A percentile compares a stretch with the other conserved stretches of the same genome.
Evolutionary conservation across 805 yeast genomes (phyloP).

Genomic region (Jamesozyma piceae): DNA sequence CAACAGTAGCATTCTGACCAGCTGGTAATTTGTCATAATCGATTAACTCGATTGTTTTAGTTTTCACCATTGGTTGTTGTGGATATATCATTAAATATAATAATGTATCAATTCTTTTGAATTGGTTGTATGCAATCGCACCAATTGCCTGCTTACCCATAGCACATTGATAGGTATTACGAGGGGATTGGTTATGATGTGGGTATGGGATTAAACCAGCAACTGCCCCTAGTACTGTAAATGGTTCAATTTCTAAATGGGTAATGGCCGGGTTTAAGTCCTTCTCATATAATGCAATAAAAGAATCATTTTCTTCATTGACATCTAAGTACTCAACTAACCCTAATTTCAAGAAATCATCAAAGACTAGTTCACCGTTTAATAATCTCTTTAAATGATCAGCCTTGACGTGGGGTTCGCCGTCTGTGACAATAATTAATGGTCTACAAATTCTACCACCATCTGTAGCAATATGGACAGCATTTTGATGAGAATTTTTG

Average conservation of each 20-base stretch:
- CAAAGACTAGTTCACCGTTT: constrained; percentile 73
- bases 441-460: constrained; percentile 99
- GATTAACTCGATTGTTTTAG: constrained; percentile 90
- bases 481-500: constrained; percentile 78
- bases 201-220: constrained; percentile 99
- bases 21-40: constrained; percentile 96
- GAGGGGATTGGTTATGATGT: constrained; percentile 97
- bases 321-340: constrained; percentile 93
- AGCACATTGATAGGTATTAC: constrained; percentile 98
- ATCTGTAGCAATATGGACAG: constrained; percentile 96
- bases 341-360: constrained; percentile 78
- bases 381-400: constrained; percentile 57
- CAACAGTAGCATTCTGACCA: constrained; percentile 97
- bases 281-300: constrained; percentile 82
- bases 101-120: constrained; percentile 88
- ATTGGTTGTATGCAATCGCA: constrained; percentile 95
- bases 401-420: constrained; percentile 59
- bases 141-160: constrained; percentile 99
- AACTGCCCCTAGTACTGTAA: constrained; percentile 95
- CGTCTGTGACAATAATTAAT: constrained; percentile 72
- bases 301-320: constrained; percentile 92
- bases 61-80: constrained; percentile 98
- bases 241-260: constrained; percentile 92
- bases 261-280: constrained; percentile 50
- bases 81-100: constrained; percentile 96